Conservation (phyloP, 1,139 yeast species). For the Diutina sp. region DNA sequence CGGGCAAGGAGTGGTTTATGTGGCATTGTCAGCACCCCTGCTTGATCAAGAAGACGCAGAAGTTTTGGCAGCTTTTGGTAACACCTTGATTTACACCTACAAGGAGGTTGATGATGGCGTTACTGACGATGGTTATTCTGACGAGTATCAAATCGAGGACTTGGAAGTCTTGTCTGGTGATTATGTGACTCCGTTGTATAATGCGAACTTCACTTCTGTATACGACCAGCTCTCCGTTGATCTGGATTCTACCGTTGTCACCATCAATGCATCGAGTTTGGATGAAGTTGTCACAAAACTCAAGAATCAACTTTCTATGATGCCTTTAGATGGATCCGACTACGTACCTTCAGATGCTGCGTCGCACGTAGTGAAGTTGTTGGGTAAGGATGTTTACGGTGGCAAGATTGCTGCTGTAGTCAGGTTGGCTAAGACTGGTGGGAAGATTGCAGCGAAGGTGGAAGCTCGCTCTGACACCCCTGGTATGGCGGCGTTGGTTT, state of each 20-base stretch:
- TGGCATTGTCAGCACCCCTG: slow-evolving; percentile 53
- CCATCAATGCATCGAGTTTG: slow-evolving; percentile 20
- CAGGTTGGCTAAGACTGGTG: slow-evolving; percentile 61
- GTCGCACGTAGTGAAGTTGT: slow-evolving; percentile 64
- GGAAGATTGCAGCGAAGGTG: slow-evolving; percentile 66
- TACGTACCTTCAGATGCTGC: slow-evolving; percentile 47
- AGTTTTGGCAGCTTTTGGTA: slow-evolving; percentile 45
- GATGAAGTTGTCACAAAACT: slow-evolving; percentile 33
- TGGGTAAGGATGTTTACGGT: slow-evolving; percentile 71
- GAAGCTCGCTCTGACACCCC: slow-evolving; percentile 53
- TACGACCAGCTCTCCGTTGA: slow-evolving; percentile 53
- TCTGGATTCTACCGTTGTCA: slow-evolving; percentile 22
- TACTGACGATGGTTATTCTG: slow-evolving; percentile 81
- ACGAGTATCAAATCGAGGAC: slow-evolving; percentile 85
- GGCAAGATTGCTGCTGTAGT: slow-evolving; percentile 57
- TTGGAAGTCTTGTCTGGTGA: slow-evolving; percentile 72
- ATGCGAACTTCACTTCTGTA: slow-evolving; percentile 60
- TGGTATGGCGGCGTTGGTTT: slow-evolving; percentile 12
- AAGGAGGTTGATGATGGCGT: slow-evolving; percentile 71
- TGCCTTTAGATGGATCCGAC: slow-evolving; percentile 74
- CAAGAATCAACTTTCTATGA: slow-evolving; percentile 52
- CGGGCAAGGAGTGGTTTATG: slow-evolving; percentile 64
- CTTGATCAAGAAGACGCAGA: slow-evolving; percentile 18
- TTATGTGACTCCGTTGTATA: slow-evolving; percentile 64
- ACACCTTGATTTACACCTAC: slow-evolving; percentile 61